Base-by-base conservation (phyloP, 805 yeast species). In the Kuraishia molischiana region DNA sequence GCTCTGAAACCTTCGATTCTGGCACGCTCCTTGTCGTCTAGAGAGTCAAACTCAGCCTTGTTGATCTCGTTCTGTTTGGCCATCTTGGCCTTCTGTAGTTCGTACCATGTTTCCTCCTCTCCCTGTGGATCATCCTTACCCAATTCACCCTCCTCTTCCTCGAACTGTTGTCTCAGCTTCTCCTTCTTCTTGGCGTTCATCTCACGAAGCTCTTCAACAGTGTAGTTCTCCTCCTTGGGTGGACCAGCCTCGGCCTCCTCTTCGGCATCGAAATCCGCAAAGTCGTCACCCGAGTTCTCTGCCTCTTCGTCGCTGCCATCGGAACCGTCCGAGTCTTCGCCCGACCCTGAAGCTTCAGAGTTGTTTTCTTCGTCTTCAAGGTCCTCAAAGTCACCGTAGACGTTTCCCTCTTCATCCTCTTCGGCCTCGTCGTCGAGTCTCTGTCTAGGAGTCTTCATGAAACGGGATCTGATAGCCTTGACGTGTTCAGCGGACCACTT, bases 31-130 rank as follows among this genome's bases (percentile, higher is more conserved):
- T 71, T 83, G 10, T 64, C 67, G 41, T 86, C 94, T 79, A 92
- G 71, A 32, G 72, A 69, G 15, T 76, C 80, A 40, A 75, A 69
- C 55, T 81, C 89, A 8, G 85, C 74, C 56, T 85, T 84, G 59
- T 92, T 94, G 61, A 94, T 87, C 44, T 90, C 97, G 44, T 85
- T 64, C 62, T 92, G 98, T 57, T 92, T 90, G 40, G 95, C 87
- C 78, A 94, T 89, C 53, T 89, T 90, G 43, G 95, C 94, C 65
- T 92, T 92, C 59, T 92, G 97, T 58, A 83, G 77, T 56, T 90
- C 97, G 56, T 90, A 92, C 98, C 98, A 92, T 0, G 96, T 87
- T 50, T 90, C 97, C 40, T 85, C 86, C 53, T 84, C 94, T 42
- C 72, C 71, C 53, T 84, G 87, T 10, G 85, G 85, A 44, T 85